Percentiles rank a stretch among this genome's conserved stretches.
phyloP scores from a whole-genome alignment of 2,329 filamentous ascomycete genomes.

The Claviceps humidiphila region DNA sequence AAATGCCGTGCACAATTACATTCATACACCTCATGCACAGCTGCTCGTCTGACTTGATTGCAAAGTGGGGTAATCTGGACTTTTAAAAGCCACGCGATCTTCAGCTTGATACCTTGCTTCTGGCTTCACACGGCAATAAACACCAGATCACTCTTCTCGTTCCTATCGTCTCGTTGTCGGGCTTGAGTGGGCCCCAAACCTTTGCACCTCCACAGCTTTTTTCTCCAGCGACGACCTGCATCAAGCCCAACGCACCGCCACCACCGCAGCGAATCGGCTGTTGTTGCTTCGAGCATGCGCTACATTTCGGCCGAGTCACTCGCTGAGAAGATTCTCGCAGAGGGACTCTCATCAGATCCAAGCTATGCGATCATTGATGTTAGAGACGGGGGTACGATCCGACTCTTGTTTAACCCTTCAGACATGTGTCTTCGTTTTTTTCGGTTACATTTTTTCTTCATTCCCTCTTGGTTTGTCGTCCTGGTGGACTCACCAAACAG shows the following conservation, averaged over 20 bases:
- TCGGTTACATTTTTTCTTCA: not conserved
- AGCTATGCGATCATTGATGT: slow-evolving; percentile 74
- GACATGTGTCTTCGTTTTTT: not conserved
- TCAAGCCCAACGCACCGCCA: not conserved
- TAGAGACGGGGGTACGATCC: slow-evolving; percentile 56
- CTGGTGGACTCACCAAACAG: not conserved
- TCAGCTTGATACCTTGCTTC: not conserved
- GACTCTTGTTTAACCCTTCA: not conserved
- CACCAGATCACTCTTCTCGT: not conserved
- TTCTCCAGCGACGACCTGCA: not conserved
- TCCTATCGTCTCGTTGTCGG: not conserved
- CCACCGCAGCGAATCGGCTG: slow-evolving; percentile 31
- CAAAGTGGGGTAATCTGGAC: not conserved
- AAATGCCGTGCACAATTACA: too few relatives aligned
- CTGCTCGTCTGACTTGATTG: not conserved
- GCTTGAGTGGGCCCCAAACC: not conserved
- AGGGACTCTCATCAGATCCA: slow-evolving; percentile 25
- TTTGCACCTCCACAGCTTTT: not conserved
- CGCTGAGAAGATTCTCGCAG: slow-evolving; percentile 46
- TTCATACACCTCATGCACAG: not conserved
- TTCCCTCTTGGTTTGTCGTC: not conserved
- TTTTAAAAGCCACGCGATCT: not conserved
- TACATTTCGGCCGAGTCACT: slow-evolving; percentile 59
- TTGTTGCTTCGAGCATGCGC: slow-evolving; percentile 50
- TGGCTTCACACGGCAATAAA: not conserved